These are phyloP conservation scores for Pseudisothecium myosuroides DNA, from an alignment of 225 moss, liverwort and hornwort species.

Conservation along the genomic window DNA sequence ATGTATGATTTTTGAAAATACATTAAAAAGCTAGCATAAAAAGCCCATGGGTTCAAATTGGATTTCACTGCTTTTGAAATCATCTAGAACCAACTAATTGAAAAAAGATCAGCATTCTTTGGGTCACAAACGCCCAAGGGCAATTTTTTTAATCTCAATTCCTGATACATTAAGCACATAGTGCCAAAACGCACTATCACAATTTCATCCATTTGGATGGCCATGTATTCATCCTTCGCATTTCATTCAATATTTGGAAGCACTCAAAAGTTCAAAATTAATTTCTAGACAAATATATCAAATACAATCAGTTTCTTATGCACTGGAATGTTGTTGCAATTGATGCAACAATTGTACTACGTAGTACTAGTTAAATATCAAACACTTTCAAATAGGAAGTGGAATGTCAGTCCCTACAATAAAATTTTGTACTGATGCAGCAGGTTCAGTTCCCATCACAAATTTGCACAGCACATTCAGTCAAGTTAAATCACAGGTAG, in stretches of 20 bases:
- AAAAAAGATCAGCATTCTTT: background rate
- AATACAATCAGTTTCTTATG: background rate
- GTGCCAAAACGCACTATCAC: accelerated
- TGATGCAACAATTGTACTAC: no score
- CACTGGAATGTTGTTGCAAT: no score
- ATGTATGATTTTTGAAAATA: background rate
- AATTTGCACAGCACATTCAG: no score
- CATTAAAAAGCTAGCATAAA: background rate
- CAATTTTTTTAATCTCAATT: background rate
- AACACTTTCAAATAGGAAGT: no score
- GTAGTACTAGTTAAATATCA: no score
- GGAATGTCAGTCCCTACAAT: no score
- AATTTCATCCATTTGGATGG: background rate
- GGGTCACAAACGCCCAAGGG: background rate
- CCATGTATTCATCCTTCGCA: background rate
- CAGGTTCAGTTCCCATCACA: no score
- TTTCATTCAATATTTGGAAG: background rate
- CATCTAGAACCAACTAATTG: background rate
- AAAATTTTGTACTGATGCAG: no score
- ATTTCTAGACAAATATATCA: background rate
- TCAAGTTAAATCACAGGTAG: no score
- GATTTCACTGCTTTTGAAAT: accelerated
- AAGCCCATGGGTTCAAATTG: background rate
- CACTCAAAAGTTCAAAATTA: background rate
- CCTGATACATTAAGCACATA: accelerated